phyloP scores from a whole-genome alignment of 202 grass and related monocot genomes.

The Alloteropsis angusta region DNA sequence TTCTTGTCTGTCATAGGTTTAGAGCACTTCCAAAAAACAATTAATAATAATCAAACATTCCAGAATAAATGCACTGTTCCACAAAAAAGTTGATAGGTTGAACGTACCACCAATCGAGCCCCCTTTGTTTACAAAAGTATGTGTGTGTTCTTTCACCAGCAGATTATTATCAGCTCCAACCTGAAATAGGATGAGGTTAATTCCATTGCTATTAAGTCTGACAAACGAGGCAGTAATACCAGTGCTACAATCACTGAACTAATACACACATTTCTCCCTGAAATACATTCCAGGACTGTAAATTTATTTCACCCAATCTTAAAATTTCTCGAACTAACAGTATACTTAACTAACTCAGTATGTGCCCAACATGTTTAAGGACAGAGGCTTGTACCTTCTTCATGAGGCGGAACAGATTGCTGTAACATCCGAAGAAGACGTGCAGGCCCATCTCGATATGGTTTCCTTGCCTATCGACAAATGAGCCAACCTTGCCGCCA shows the following conservation, averaged over 20 bases:
- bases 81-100: background rate
- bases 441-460: constrained; percentile 99
- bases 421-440: constrained; percentile 97
- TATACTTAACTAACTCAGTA: background rate
- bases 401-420: constrained; percentile 94
- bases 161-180: constrained; percentile 90
- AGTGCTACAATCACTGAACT: background rate
- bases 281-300: background rate
- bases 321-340: background rate
- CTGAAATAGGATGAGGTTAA: constrained; percentile 27
- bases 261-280: background rate
- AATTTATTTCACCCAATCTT: background rate
- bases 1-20: background rate
- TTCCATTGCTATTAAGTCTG: background rate
- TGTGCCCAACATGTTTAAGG: background rate
- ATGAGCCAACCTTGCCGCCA: constrained; percentile 90
- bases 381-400: constrained; percentile 57
- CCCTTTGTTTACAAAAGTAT: constrained; percentile 96
- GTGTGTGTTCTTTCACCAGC: constrained; percentile 90
- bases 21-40: constrained; percentile 6
- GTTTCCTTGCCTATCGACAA: constrained; percentile 81
- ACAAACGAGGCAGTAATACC: background rate
- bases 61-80: background rate
- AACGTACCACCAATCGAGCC: constrained; percentile 71
- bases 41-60: background rate